Conservation (phyloP, 441 rosid genomes). For the Corymbia citriodora region DNA sequence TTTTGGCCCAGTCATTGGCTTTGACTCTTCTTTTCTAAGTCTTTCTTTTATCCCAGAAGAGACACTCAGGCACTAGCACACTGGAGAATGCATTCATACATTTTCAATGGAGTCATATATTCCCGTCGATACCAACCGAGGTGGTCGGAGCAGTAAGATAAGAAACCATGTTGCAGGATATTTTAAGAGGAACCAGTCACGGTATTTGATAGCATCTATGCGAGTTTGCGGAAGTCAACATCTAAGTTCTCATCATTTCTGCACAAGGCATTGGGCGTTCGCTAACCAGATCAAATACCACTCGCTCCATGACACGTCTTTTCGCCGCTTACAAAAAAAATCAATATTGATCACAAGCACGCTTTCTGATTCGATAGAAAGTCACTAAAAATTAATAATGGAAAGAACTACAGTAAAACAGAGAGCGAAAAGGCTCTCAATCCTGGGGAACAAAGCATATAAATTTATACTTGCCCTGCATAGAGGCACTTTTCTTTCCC, state of each 20-base stretch:
- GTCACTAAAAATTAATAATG: background rate
- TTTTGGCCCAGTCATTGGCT: background rate
- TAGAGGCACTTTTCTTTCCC: background rate
- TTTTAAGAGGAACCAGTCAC: background rate
- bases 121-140: background rate
- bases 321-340: background rate
- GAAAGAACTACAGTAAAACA: background rate
- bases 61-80: background rate
- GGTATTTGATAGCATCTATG: background rate
- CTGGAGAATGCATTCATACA: background rate
- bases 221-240: background rate
- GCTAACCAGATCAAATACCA: background rate
- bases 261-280: background rate
- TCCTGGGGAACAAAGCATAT: background rate
- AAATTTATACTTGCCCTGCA: background rate
- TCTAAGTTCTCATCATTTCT: background rate
- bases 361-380: background rate
- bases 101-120: background rate
- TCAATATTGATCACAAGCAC: background rate
- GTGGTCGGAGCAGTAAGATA: background rate
- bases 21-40: background rate
- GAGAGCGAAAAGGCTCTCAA: background rate
- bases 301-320: background rate
- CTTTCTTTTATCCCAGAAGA: background rate
- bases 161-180: background rate